phyloP scores from a whole-genome alignment of 2,329 filamentous ascomycete genomes.

The Talaromyces rugulosus region DNA sequence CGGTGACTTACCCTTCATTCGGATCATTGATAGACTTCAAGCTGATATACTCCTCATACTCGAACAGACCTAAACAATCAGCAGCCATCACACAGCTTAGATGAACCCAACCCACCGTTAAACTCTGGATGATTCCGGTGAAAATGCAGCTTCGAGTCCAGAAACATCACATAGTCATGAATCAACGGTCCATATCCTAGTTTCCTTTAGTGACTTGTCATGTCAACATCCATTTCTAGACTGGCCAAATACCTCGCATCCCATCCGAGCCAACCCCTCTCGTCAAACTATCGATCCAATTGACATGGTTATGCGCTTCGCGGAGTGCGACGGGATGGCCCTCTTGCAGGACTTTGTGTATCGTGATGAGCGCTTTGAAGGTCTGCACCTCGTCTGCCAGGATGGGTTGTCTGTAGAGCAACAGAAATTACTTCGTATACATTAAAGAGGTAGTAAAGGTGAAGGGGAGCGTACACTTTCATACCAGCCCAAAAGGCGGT shows the following conservation, averaged over 20 bases:
- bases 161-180: slow-evolving; percentile 92
- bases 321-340: slow-evolving; percentile 83
- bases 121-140: slow-evolving; percentile 96
- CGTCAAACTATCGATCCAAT: slow-evolving; percentile 89
- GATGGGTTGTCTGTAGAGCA: slow-evolving; percentile 72
- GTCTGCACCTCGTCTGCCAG: slow-evolving; percentile 97
- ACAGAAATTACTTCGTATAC: not conserved
- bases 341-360: slow-evolving; percentile 97
- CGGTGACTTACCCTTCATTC: slow-evolving; percentile 71
- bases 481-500: slow-evolving; percentile 95
- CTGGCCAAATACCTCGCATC: slow-evolving; percentile 59
- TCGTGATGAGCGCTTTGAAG: slow-evolving; percentile 95
- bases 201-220: not conserved
- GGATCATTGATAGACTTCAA: slow-evolving; percentile 97
- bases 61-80: slow-evolving; percentile 63
- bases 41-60: slow-evolving; percentile 98
- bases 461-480: slow-evolving; percentile 71
- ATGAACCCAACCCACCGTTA: slow-evolving; percentile 59
- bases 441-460: not conserved
- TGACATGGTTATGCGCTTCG: slow-evolving; percentile 82
- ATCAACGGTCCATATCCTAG: slow-evolving; percentile 82
- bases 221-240: not conserved
- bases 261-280: slow-evolving; percentile 79
- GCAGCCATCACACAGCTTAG: not conserved
- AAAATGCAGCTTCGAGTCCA: slow-evolving; percentile 92